A percentile compares a stretch with the other conserved stretches of the same genome.
phyloP scores from a whole-genome alignment of 78 protist genomes.

The Speleostelium caveatum region DNA sequence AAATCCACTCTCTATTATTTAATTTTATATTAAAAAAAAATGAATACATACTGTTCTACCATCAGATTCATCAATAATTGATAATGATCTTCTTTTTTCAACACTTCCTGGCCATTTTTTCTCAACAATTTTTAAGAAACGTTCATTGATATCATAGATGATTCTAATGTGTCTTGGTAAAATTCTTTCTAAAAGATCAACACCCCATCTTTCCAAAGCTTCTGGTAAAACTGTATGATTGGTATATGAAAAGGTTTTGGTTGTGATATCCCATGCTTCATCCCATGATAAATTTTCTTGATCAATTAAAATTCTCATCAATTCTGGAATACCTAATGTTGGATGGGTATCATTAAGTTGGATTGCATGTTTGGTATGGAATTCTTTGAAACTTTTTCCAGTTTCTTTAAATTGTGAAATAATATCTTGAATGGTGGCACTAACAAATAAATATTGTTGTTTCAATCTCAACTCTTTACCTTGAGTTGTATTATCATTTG shows the following conservation, averaged over 20 bases:
- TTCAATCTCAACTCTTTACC: slow-evolving; percentile 96
- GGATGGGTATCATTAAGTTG: slow-evolving; percentile 99
- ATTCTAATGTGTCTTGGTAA: slow-evolving; percentile 96
- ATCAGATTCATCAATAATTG: slow-evolving; percentile 91
- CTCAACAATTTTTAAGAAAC: slow-evolving; percentile 80
- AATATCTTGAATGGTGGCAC: slow-evolving; percentile 96
- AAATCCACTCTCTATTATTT: no score
- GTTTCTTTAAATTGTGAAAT: slow-evolving; percentile 85
- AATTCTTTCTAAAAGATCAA: slow-evolving; percentile 84
- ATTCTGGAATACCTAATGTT: slow-evolving; percentile 91
- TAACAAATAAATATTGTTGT: slow-evolving; percentile 96
- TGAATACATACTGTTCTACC: background rate
- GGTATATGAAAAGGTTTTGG: slow-evolving; percentile 91
- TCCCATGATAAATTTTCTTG: slow-evolving; percentile 87
- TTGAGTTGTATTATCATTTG: slow-evolving; percentile 93
- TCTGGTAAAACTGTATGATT: slow-evolving; percentile 98
- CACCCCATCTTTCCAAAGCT: slow-evolving; percentile 97
- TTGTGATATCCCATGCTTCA: slow-evolving; percentile 90
- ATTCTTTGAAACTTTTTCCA: slow-evolving; percentile 35
- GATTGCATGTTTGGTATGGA: slow-evolving; percentile 79
- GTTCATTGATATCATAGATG: slow-evolving; percentile 95
- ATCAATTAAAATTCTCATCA: slow-evolving; percentile 94
- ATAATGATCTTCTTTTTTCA: slow-evolving; percentile 69
- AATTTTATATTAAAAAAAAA: no score
- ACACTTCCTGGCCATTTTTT: slow-evolving; percentile 79